Conservation (phyloP, 768 basidiomycete species). For the Tephrocybe sp. region DNA sequence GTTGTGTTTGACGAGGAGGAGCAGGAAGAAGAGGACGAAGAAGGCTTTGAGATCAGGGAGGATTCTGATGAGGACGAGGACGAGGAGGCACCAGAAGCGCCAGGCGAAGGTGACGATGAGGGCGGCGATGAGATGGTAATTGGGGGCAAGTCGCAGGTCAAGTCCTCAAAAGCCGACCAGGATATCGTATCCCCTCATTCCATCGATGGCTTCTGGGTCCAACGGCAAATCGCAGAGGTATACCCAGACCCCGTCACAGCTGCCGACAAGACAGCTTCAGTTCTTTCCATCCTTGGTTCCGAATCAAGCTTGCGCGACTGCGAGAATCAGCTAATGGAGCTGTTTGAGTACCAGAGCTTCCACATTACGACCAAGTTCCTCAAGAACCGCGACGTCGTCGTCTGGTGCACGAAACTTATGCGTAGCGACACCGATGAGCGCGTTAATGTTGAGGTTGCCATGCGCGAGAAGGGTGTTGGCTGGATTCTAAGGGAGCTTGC, state of each 20-base stretch:
- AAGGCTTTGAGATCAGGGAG: constrained; percentile 83
- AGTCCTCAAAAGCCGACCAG: constrained; percentile 62
- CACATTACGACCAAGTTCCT: constrained; percentile 87
- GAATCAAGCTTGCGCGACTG: constrained; percentile 88
- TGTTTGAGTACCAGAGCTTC: constrained; percentile 93
- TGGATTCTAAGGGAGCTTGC: constrained; percentile 92
- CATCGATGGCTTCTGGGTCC: constrained; percentile 98
- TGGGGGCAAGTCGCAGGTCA: constrained; percentile 59
- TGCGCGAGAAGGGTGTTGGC: constrained; percentile 95
- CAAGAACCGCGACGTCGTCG: constrained; percentile 93
- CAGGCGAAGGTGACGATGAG: constrained; percentile 43
- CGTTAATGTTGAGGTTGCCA: constrained; percentile 93
- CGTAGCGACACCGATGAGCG: constrained; percentile 86
- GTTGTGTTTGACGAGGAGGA: constrained; percentile 98
- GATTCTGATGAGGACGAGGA: constrained; percentile 78
- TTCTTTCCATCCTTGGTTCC: constrained; percentile 82
- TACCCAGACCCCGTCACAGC: constrained; percentile 95
- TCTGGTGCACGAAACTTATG: constrained; percentile 97
- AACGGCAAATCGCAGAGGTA: constrained; percentile 86
- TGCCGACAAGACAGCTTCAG: constrained; percentile 84
- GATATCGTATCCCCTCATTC: constrained; percentile 86
- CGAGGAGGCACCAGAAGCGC: constrained; percentile 46
- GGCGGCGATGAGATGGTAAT: constrained; percentile 76
- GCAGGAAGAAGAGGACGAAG: constrained; percentile 90
- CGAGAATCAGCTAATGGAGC: constrained; percentile 95